Evolutionary conservation across 441 rosid genomes (phyloP).

Genomic region (Mallotus repandus): DNA sequence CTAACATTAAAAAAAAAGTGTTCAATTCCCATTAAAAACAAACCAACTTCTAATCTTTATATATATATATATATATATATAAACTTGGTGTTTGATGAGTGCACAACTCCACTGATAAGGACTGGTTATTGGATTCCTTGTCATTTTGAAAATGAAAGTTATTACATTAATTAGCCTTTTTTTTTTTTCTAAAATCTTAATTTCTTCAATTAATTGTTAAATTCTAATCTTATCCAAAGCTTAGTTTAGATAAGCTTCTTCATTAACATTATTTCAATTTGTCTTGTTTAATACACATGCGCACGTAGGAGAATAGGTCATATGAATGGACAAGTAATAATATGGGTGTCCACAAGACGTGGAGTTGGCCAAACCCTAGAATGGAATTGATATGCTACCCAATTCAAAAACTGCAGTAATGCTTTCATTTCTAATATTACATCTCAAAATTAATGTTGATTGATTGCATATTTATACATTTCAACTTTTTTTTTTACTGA

Average conservation of each 20-base stretch:
- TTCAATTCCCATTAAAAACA: no score
- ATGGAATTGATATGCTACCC: not conserved
- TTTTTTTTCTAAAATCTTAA: no score
- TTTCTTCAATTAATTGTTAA: not conserved
- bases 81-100: slow-evolving; percentile 34
- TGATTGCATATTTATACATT: no score
- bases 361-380: not conserved
- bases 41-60: no score
- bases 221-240: not conserved
- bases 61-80: no score
- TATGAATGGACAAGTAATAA: not conserved
- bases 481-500: no score
- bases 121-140: not conserved
- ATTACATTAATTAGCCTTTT: slow-evolving; percentile 2
- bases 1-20: no score
- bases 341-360: not conserved
- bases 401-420: not conserved
- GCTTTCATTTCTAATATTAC: no score
- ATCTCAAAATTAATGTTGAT: no score
- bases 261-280: not conserved
- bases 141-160: slow-evolving; percentile 10
- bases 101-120: slow-evolving; percentile 29
- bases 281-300: not conserved
- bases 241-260: not conserved
- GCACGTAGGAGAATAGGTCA: not conserved